These are phyloP conservation scores for Letharia lupina DNA, from an alignment of 495 filamentous ascomycete genomes.

Conservation along the genomic window DNA sequence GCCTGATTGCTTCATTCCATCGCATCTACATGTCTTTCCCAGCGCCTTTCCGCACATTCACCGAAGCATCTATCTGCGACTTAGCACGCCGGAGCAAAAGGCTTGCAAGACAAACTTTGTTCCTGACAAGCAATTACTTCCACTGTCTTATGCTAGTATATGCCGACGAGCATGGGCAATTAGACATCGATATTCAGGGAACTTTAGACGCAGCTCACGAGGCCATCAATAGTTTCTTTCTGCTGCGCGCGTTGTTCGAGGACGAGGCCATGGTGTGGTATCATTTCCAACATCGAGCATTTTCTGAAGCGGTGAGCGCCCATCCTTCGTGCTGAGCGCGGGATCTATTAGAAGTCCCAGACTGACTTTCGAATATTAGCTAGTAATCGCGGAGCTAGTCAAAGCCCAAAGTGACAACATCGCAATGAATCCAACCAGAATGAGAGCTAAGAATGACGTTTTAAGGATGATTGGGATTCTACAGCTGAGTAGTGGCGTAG, in stretches of 20 bases:
- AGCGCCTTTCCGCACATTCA: conserved; percentile 51
- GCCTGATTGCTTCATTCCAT: conserved; percentile 52
- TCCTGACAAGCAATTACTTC: conserved; percentile 61
- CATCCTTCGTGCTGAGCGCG: conserved; percentile 15
- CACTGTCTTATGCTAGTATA: conserved; percentile 67
- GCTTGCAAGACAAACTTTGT: conserved; percentile 57
- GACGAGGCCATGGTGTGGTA: conserved; percentile 65
- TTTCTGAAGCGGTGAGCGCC: conserved; percentile 54
- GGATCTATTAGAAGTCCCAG: not conserved
- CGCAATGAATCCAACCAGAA: conserved; percentile 43
- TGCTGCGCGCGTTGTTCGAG: conserved; percentile 53
- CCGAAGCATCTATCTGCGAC: conserved; percentile 41
- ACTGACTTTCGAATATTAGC: conserved; percentile 11
- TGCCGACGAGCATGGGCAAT: conserved; percentile 48
- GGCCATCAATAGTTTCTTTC: conserved; percentile 55
- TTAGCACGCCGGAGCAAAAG: conserved; percentile 47
- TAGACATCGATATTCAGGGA: conserved; percentile 53
- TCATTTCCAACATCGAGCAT: conserved; percentile 67
- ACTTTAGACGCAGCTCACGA: conserved; percentile 63
- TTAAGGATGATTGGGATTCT: conserved; percentile 54
- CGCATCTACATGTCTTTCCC: conserved; percentile 57
- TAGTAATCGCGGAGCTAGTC: conserved; percentile 26
- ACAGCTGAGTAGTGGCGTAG: conserved; percentile 43
- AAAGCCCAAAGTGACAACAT: conserved; percentile 28
- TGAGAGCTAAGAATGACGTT: conserved; percentile 49